Evolutionary conservation across 2,329 filamentous ascomycete genomes (phyloP), one percentile per base, ranked within the genome.

Genomic region (Capronia americana): DNA sequence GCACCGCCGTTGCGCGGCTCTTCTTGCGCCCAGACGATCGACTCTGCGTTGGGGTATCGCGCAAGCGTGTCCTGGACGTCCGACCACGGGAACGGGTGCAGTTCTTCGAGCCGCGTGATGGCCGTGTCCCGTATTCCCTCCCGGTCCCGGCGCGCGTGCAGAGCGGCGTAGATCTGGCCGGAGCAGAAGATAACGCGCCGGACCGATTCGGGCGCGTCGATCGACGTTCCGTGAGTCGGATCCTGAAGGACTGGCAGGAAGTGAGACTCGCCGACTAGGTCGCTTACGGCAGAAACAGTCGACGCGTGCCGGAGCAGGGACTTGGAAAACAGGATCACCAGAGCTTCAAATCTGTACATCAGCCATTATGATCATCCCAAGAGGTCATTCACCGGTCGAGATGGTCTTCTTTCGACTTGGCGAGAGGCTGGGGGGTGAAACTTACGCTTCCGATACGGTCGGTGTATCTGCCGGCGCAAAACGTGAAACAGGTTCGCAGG

Each of bases 291-390:
- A 83, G 57, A 93, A 98, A 72, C 95, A 92, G 55, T 93, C 92
- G 65, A 98, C 80, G 57, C 95, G 95, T 99, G 95, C 75, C 95
- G 93, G 72, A 99, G 90, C 56, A 99, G 87, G 69, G 92, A 90
- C 85, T 99, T 99, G 75, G 92, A 97, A 87, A 99, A 99, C 90
- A 99, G 98, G 74, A 97, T 90, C 75, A 98, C 86, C 63, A 99
- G 88, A 74, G 95, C 92, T 94, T 51, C 7, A 46, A 76, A 71
- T n/a, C n/a, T n/a, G n/a, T n/a, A n/a, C n/a, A n/a, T n/a, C n/a
- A n/a, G n/a, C n/a, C n/a, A n/a, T n/a, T n/a, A n/a, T n/a, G n/a
- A n/a, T n/a, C n/a, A n/a, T n/a, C n/a, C n/a, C n/a, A n/a, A n/a
- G n/a, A n/a, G n/a, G n/a, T n/a, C n/a, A n/a, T n/a, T n/a, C n/a